Evolutionary conservation across 768 basidiomycete species (phyloP).

Genomic region (Agaricus subrufescens): DNA sequence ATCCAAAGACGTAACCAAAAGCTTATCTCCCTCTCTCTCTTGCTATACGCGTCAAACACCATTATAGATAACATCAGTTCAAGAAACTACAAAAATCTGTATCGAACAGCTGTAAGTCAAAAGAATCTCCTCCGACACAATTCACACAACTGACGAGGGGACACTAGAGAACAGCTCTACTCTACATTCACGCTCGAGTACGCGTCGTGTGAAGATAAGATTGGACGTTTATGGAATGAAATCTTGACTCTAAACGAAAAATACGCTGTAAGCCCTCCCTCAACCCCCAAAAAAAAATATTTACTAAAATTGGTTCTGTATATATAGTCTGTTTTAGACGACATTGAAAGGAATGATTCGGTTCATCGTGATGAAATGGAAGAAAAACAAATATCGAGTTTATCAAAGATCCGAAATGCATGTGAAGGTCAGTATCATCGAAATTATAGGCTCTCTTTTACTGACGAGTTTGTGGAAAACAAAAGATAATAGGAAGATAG

Average conservation of each 20-base stretch:
- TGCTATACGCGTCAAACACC: neutral
- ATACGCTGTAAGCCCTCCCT: neutral
- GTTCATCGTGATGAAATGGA: neutral
- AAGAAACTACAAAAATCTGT: neutral
- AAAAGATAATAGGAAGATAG: neutral
- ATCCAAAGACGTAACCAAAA: slow-evolving; percentile 1
- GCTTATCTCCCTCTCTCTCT: too few relatives aligned
- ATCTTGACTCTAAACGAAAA: neutral
- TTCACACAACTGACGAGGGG: neutral
- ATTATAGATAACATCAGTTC: neutral
- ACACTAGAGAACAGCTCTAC: neutral
- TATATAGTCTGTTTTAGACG: neutral
- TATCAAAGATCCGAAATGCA: slow-evolving; percentile 5
- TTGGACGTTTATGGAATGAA: slow-evolving; percentile 1
- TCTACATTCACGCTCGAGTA: slow-evolving; percentile 3
- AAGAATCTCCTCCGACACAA: neutral
- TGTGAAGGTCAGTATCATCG: slow-evolving; percentile 5
- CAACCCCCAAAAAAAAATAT: too few relatives aligned
- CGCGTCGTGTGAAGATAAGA: slow-evolving; percentile 1
- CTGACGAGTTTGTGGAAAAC: neutral
- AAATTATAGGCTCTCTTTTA: neutral
- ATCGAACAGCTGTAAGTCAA: neutral
- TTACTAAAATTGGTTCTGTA: neutral
- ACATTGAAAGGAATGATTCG: neutral
- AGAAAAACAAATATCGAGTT: slow-evolving; percentile 1